Evolutionary conservation across 2,329 filamentous ascomycete species (phyloP), one percentile per base, ranked within the genome.

Genomic region (Claviceps pazoutovae): DNA sequence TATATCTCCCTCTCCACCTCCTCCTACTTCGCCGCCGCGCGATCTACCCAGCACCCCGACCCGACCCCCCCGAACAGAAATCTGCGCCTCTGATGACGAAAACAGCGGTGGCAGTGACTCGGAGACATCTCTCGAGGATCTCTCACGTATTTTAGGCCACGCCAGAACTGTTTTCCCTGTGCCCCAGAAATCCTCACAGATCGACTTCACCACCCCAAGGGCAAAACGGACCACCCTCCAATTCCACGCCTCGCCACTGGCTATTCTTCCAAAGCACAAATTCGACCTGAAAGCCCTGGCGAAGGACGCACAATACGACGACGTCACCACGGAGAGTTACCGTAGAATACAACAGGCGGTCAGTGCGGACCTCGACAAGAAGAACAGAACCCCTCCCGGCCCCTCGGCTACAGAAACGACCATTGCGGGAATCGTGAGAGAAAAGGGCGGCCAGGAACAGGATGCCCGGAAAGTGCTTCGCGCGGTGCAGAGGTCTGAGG

Each of bases 31-130:
- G 21, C 58, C 59, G 13, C 53, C 54, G 30, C 30, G 30, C n/a
- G 53, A 61, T 49, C 46, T 58, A 44, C 61, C 60, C 49, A 48
- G 53, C 17, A 65, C 62, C n/a, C 61, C 63, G n/a, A 50, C 50
- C 41, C 58, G 58, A 50, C 48, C 53, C 9, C 47, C 51, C 57
- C 53, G 48, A 52, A 8, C 57, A 13, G 69, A 83, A 51, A 84
- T 90, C 42, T 74, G 74, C 46, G 82, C 79, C 51, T 89, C 86
- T 0, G 86, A 90, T 60, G 83, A 84, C 9, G 84, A 86, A n/a
- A 76, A 76, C 17, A 75, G 74, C 30, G 74, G 82, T 57, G 77
- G 73, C 39, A 58, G 56, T 39, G 63, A 60, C 17, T 80, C 80
- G 17, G 77, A 79, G 26, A 75, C 75, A 48, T 83, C 83, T 0